Conservation (phyloP, 371 early-diverging fungal species). For the Lichtheimia corymbifera region DNA sequence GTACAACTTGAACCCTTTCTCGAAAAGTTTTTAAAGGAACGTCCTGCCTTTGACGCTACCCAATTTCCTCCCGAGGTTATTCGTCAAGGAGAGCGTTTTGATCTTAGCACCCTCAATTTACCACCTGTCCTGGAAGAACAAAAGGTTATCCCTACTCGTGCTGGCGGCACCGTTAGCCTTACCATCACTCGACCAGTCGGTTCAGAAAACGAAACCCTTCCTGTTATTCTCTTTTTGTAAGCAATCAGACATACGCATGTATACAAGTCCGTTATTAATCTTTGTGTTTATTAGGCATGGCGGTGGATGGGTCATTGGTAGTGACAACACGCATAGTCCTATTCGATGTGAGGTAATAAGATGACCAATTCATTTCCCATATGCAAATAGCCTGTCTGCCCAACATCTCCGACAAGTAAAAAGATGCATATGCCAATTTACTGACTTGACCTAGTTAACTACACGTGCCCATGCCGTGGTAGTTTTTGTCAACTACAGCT, state of each 20-base stretch:
- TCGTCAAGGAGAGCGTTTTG: neutral
- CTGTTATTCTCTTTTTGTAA: constrained; percentile 20
- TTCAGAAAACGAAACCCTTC: constrained; percentile 13
- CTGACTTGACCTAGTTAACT: constrained; percentile 5
- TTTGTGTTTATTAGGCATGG: constrained; percentile 11
- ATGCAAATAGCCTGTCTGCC: neutral
- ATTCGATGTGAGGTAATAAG: constrained; percentile 9
- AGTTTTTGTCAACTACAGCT: constrained; percentile 25
- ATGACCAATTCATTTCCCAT: neutral
- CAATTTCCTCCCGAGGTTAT: neutral
- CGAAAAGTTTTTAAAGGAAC: constrained; percentile 2
- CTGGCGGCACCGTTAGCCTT: constrained; percentile 1
- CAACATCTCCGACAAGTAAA: neutral
- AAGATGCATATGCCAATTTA: neutral
- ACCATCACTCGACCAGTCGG: constrained; percentile 19
- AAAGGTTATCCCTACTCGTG: constrained; percentile 1
- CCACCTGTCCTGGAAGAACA: constrained; percentile 14
- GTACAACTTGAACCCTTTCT: constrained; percentile 7
- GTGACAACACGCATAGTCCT: neutral
- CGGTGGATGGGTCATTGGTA: constrained; percentile 14
- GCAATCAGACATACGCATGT: neutral
- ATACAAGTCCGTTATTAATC: neutral
- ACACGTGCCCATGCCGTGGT: constrained; percentile 15
- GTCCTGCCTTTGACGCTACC: constrained; percentile 5
- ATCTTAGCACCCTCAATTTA: neutral